These are phyloP conservation scores for Picea sitchensis DNA, from an alignment of 75 land plant genomes.

Conservation along the genomic window DNA sequence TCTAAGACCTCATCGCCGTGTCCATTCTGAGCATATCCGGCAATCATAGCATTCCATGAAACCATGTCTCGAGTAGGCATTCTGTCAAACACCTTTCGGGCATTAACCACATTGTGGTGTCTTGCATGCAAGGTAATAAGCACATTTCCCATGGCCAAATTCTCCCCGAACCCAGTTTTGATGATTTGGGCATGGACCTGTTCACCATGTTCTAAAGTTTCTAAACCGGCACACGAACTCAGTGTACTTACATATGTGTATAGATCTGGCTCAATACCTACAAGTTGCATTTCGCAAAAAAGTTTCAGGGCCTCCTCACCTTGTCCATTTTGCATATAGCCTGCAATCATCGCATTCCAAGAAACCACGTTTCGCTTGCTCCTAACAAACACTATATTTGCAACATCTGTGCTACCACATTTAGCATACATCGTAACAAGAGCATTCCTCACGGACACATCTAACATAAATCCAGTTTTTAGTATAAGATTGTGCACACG, in stretches of 20 bases:
- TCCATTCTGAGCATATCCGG: conserved; percentile 35
- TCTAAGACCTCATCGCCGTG: conserved; percentile 17
- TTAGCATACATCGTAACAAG: conserved; percentile 24
- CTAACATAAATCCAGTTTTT: conserved; percentile 14
- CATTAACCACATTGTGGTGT: conserved; percentile 12
- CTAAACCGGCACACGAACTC: conserved; percentile 20
- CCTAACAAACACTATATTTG: conserved; percentile 14
- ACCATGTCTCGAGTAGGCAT: conserved; percentile 19
- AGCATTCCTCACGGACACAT: conserved; percentile 19
- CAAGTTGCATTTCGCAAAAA: conserved; percentile 38
- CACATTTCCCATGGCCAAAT: conserved; percentile 20
- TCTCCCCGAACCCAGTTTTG: conserved; percentile 22
- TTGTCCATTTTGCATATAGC: conserved; percentile 51
- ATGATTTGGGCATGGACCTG: conserved; percentile 22
- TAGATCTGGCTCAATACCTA: conserved; percentile 43
- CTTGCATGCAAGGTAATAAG: conserved; percentile 40
- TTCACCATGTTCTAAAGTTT: conserved; percentile 19
- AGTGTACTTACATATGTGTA: conserved; percentile 25
- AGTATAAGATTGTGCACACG: conserved; percentile 18
- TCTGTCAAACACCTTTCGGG: conserved; percentile 28
- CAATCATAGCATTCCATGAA: conserved; percentile 40
- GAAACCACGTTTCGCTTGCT: conserved; percentile 27
- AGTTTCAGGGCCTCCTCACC: conserved; percentile 36
- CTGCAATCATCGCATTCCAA: conserved; percentile 72
- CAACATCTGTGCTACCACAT: conserved; percentile 23